Conservation (phyloP, 1,284 basidiomycete species). For the Cryptococcus jaspeensis region DNA sequence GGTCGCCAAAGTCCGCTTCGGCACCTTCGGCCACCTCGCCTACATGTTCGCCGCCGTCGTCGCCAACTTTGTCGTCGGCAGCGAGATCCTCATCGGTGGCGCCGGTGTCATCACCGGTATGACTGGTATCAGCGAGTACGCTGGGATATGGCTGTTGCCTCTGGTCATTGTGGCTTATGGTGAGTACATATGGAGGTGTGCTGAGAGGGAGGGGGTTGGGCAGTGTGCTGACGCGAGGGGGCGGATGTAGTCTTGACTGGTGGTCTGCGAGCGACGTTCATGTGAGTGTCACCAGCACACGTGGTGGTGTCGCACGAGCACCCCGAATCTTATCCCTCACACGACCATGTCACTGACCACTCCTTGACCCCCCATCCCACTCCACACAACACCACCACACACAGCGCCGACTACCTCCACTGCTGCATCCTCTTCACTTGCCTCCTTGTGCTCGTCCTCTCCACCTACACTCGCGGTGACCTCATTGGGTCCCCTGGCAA, state of each 20-base stretch:
- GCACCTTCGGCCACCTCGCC: conserved; percentile 8
- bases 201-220: too few species aligned
- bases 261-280: conserved; percentile 11
- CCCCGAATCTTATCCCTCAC: too few species aligned
- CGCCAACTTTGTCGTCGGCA: conserved; percentile 14
- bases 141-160: conserved; percentile 13
- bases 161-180: conserved; percentile 13
- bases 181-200: background rate
- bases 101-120: conserved; percentile 15
- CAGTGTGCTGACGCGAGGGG: background rate
- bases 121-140: conserved; percentile 13
- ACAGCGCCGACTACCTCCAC: conserved; percentile 8
- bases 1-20: conserved; percentile 14
- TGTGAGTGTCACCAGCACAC: background rate
- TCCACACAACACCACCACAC: background rate
- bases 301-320: too few species aligned
- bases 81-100: conserved; percentile 14
- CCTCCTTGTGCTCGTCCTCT: conserved; percentile 7
- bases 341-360: background rate
- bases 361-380: background rate
- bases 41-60: conserved; percentile 15
- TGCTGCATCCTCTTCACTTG: conserved; percentile 12
- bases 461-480: conserved; percentile 8
- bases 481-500: conserved; percentile 11
- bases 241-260: conserved; percentile 4